Percentiles rank a stretch among this genome's conserved stretches.
Conservation (phyloP, 2,329 filamentous ascomycete species). For the Aspergillus tamarii region DNA sequence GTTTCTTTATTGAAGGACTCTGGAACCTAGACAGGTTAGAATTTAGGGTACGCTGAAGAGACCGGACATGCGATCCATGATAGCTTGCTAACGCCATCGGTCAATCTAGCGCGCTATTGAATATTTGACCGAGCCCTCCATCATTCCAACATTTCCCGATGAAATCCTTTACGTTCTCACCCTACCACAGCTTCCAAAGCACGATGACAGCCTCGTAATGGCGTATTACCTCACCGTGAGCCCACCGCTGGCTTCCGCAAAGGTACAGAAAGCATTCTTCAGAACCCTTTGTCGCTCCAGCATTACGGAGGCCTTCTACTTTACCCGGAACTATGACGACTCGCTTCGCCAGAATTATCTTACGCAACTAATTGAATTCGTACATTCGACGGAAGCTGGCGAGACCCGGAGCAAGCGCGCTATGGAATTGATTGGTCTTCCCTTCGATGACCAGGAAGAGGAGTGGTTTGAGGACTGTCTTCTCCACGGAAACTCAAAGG, state of each 20-base stretch:
- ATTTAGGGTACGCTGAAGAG: slow-evolving; percentile 58
- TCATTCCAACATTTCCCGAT: slow-evolving; percentile 80
- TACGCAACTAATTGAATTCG: slow-evolving; percentile 64
- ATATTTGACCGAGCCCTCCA: slow-evolving; percentile 75
- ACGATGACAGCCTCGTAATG: slow-evolving; percentile 68
- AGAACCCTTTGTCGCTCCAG: slow-evolving; percentile 68
- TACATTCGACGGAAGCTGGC: slow-evolving; percentile 51
- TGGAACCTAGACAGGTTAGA: slow-evolving; percentile 77
- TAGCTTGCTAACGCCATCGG: slow-evolving; percentile 15
- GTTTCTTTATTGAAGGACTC: slow-evolving; percentile 78
- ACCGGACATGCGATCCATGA: neutral
- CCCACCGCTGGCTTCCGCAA: slow-evolving; percentile 68
- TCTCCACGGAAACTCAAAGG: slow-evolving; percentile 65
- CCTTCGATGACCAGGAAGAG: slow-evolving; percentile 72
- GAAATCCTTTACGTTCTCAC: slow-evolving; percentile 75
- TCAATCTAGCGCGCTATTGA: slow-evolving; percentile 65
- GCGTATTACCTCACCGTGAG: slow-evolving; percentile 79
- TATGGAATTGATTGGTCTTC: slow-evolving; percentile 72
- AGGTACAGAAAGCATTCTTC: slow-evolving; percentile 69
- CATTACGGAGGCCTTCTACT: slow-evolving; percentile 73
- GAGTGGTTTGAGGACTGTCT: slow-evolving; percentile 73
- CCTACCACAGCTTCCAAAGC: slow-evolving; percentile 57
- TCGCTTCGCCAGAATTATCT: slow-evolving; percentile 67
- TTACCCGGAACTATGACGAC: slow-evolving; percentile 67
- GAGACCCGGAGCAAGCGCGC: slow-evolving; percentile 57